Base-by-base conservation (phyloP, 805 yeast species). In the Candida nonsorbophila region DNA sequence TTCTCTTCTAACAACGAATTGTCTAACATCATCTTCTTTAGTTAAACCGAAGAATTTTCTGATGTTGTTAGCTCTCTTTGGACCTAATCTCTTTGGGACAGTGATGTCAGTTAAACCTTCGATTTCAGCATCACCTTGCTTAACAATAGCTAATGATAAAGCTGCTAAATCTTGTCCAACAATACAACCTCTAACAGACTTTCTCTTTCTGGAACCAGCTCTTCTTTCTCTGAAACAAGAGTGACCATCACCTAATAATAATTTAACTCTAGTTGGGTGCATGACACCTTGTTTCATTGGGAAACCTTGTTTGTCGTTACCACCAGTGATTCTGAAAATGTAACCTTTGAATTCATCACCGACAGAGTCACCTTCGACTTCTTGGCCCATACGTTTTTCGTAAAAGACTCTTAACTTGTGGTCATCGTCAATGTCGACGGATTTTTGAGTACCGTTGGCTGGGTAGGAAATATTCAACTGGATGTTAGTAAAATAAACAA, bases 301-400 rank as follows among this genome's bases (percentile, higher is more conserved):
- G 96, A 92, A 92, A 77, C 98, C 98, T 79, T 92, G 98, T 77
- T 92, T 92, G 78, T 92, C 98, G 84, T 92, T 92, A 82, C 98
- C 98, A 67, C 98, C 98, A 58, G 97, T 73, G 70, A 92, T 88
- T 79, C 83, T 94, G 84, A 92, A 88, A 65, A 86, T 70, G 87
- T 92, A 92, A 63, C 98, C 98, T 74, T 87, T 90, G 90, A 90
- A 86, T 76, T 94, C 98, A 61, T 92, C 97, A 63, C 95, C 94
- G 58, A 92, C 84, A 47, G 86, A 70, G 71, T 92, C 98, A 72
- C 97, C 98, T 65, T 87, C 95, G 64, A 92, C 95, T 75, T 92
- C 98, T 75, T 87, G 97, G 62, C 98, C 98, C 81, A 92, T 85
- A 72, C 97, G 87, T 83, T 92, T 92, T 69, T 92, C 98, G 84